phyloP scores from a whole-genome alignment of 306 rosid species.

The Trichosanthes cucumerina region DNA sequence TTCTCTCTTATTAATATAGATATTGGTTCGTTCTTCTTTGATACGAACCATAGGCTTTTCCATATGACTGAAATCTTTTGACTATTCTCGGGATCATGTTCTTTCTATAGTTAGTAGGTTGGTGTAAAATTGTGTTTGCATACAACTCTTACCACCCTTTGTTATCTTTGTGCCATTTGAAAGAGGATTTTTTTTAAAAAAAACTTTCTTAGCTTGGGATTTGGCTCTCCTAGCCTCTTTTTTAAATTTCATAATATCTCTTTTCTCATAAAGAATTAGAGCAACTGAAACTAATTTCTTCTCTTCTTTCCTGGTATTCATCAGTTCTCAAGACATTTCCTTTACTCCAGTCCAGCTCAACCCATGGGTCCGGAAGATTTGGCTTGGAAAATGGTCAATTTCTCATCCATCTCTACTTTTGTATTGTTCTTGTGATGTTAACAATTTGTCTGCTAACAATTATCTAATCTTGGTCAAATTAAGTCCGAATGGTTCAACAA shows the following conservation, averaged over 20 bases:
- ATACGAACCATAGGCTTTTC: too few species aligned
- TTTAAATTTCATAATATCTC: background rate
- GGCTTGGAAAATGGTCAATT: conserved; percentile 90
- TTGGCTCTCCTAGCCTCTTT: background rate
- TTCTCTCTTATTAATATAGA: background rate
- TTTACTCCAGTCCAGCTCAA: conserved; percentile 85
- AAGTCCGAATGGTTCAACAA: background rate
- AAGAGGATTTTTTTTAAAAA: background rate
- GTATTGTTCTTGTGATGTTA: background rate
- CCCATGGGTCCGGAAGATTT: conserved; percentile 95
- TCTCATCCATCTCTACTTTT: conserved; percentile 3
- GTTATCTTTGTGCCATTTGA: background rate
- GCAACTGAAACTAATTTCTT: conserved; percentile 1
- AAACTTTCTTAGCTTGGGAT: background rate
- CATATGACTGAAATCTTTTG: too few species aligned
- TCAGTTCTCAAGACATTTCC: conserved; percentile 80
- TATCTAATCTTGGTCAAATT: background rate
- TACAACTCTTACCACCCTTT: background rate
- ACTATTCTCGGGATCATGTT: background rate
- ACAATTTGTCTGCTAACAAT: background rate
- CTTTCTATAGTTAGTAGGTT: too few species aligned
- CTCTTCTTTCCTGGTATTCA: conserved; percentile 3
- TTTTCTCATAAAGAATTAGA: background rate
- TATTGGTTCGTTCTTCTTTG: too few species aligned
- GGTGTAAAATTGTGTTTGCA: too few species aligned